Percentiles rank a stretch among this genome's conserved stretches.
phyloP scores from a whole-genome alignment of 2,329 filamentous ascomycete species.

The Alternaria viburni region DNA sequence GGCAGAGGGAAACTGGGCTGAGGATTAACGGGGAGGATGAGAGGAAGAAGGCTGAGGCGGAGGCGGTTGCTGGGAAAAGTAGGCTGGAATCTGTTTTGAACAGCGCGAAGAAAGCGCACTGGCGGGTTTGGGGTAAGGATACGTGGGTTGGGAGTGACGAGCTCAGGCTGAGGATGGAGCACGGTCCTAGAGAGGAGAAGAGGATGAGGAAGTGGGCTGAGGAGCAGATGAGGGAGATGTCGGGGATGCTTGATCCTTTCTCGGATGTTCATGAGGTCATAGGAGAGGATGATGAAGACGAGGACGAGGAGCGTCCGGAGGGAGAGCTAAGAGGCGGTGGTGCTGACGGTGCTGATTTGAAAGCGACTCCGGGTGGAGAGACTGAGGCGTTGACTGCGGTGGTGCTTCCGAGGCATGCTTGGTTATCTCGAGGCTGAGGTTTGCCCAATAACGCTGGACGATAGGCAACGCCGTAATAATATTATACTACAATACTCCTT shows the following conservation, averaged over 20 bases:
- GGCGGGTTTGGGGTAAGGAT: background rate
- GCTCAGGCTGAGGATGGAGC: background rate
- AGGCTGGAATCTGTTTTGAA: background rate
- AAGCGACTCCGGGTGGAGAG: background rate
- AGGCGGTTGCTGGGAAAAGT: background rate
- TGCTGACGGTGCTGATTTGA: background rate
- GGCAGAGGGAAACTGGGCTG: conserved; percentile 5
- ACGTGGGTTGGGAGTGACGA: background rate
- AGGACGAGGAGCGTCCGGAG: background rate
- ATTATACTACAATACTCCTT: background rate
- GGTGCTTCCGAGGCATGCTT: background rate
- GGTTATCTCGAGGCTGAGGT: background rate
- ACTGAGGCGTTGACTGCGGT: background rate
- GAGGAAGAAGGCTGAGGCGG: background rate
- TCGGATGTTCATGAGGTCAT: background rate
- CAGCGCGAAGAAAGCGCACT: background rate
- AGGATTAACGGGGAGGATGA: background rate
- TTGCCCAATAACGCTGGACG: fast-evolving
- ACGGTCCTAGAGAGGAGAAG: background rate
- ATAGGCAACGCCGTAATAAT: background rate
- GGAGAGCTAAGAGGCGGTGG: background rate
- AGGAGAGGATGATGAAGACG: background rate
- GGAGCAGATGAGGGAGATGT: background rate
- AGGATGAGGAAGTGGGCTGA: background rate
- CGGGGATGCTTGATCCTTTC: background rate